Conservation (phyloP, 176 grass and related monocot species). For the Oryza brachyantha region DNA sequence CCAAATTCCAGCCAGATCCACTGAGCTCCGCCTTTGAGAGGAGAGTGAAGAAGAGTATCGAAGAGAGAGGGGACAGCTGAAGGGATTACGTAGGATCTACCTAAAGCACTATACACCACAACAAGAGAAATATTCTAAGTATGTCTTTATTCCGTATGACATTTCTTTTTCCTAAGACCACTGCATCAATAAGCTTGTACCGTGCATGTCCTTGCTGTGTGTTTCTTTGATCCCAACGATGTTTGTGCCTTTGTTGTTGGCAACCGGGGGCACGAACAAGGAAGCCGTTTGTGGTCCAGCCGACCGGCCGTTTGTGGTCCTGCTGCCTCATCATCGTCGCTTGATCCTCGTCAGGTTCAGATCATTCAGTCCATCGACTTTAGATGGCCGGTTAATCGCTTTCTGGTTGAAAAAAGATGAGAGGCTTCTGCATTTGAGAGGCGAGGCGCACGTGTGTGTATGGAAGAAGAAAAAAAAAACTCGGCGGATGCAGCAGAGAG, state of each 20-base stretch:
- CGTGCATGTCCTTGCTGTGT: neutral
- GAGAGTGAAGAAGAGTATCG: too few relatives aligned
- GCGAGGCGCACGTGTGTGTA: neutral
- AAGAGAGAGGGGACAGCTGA: too few relatives aligned
- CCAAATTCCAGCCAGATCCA: too few relatives aligned
- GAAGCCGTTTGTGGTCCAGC: slow-evolving; percentile 17
- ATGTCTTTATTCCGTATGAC: too few relatives aligned
- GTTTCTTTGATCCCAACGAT: neutral
- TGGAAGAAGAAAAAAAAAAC: neutral
- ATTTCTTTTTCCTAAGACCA: too few relatives aligned
- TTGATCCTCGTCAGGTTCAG: neutral
- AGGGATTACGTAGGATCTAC: too few relatives aligned
- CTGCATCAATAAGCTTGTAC: too few relatives aligned
- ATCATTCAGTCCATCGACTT: neutral
- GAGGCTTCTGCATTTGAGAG: neutral
- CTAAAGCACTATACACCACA: too few relatives aligned
- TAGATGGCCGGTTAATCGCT: neutral
- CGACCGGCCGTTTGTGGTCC: neutral
- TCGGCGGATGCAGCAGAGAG: neutral
- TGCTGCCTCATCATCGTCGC: neutral
- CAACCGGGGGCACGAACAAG: neutral
- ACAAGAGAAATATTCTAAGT: too few relatives aligned
- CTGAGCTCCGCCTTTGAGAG: too few relatives aligned
- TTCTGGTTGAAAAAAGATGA: neutral
- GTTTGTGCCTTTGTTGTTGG: neutral